These are phyloP conservation scores for Chrysopogon serrulatus DNA, from an alignment of 176 grass and related monocot genomes.

Conservation along the genomic window DNA sequence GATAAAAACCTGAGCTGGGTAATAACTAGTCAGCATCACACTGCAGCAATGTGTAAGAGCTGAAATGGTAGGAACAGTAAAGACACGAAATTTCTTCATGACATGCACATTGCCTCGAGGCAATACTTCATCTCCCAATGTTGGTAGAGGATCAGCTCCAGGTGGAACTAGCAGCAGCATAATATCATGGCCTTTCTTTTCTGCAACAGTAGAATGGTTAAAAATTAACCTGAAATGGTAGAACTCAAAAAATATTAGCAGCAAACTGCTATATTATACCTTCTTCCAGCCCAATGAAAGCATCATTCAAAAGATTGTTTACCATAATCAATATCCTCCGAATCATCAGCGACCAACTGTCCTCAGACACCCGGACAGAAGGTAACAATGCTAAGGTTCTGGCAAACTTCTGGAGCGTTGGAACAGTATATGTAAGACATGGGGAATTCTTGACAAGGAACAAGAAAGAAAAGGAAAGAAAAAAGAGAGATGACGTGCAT, in stretches of 20 bases:
- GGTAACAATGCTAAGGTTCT: conserved; percentile 66
- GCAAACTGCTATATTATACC: conserved; percentile 32
- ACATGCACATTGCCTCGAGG: conserved; percentile 43
- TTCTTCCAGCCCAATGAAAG: conserved; percentile 78
- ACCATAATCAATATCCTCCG: conserved; percentile 66
- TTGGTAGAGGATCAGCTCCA: conserved; percentile 62
- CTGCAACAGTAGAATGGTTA: conserved; percentile 44
- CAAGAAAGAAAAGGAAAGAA: background rate
- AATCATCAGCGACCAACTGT: conserved; percentile 76
- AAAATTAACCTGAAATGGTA: conserved; percentile 9
- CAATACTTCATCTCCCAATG: conserved; percentile 40
- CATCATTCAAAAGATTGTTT: conserved; percentile 74
- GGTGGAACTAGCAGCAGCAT: conserved; percentile 75
- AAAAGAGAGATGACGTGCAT: background rate
- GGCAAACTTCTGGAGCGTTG: conserved; percentile 50
- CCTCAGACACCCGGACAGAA: conserved; percentile 56
- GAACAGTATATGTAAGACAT: conserved; percentile 5
- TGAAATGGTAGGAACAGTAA: conserved; percentile 57
- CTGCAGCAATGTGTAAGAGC: conserved; percentile 68
- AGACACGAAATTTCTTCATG: conserved; percentile 59
- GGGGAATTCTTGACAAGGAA: background rate
- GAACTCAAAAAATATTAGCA: background rate
- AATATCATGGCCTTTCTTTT: conserved; percentile 58
- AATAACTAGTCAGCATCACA: conserved; percentile 77
- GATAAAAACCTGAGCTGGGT: conserved; percentile 73